Conservation (phyloP, 2,329 filamentous ascomycete genomes). For the Botrytis paeoniae region DNA sequence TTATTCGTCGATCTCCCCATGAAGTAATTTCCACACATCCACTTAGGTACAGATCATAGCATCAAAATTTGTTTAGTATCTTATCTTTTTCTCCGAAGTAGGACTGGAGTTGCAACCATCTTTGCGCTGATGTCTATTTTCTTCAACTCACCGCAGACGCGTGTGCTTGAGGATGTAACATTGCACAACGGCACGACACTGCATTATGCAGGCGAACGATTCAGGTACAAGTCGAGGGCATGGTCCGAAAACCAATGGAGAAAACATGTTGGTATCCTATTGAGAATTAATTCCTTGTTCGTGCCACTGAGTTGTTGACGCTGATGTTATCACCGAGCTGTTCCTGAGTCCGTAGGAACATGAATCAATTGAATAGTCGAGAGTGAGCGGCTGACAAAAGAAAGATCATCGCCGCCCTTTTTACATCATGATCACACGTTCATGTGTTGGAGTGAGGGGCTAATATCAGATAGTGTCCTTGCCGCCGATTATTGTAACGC, state of each 20-base stretch:
- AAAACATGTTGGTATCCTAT: background rate
- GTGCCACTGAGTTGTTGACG: background rate
- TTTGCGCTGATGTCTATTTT: background rate
- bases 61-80: background rate
- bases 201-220: background rate
- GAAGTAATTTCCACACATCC: background rate
- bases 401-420: background rate
- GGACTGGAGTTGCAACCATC: background rate
- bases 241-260: background rate
- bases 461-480: background rate
- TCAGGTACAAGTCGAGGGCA: background rate
- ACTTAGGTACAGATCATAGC: background rate
- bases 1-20: background rate
- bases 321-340: background rate
- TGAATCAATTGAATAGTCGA: background rate
- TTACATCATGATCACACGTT: background rate
- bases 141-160: background rate
- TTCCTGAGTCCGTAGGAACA: background rate
- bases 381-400: background rate
- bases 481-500: background rate
- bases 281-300: background rate
- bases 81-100: conserved; percentile 13
- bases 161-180: background rate
- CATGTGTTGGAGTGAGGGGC: background rate
- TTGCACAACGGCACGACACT: background rate